A percentile compares a stretch with the other conserved stretches of the same genome.
phyloP scores from a whole-genome alignment of 306 rosid species.

The Psophocarpus tetragonolobus region DNA sequence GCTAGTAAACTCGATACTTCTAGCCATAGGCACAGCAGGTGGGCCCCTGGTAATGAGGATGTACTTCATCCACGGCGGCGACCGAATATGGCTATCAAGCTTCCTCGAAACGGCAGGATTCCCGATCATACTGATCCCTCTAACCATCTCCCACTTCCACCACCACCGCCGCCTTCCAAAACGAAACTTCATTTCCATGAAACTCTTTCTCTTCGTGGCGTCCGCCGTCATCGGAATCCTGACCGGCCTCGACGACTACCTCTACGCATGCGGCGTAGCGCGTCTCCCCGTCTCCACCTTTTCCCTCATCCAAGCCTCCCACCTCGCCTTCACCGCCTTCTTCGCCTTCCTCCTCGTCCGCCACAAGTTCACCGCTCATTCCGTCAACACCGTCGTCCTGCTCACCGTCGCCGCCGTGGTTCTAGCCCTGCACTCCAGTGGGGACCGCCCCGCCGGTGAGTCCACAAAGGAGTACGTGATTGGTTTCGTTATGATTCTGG shows the following conservation, averaged over 20 bases:
- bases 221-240: constrained; percentile 59
- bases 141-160: constrained; percentile 1
- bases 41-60: constrained; percentile 77
- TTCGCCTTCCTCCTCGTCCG: constrained; percentile 49
- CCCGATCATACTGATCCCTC: constrained; percentile 64
- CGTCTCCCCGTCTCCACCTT: constrained; percentile 73
- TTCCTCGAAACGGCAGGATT: constrained; percentile 69
- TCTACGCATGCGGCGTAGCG: constrained; percentile 69
- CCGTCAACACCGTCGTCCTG: constrained; percentile 60
- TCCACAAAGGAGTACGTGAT: constrained; percentile 47
- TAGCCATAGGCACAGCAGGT: constrained; percentile 58
- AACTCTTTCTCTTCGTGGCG: constrained; percentile 45
- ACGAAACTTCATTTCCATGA: constrained; percentile 40
- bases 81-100: constrained; percentile 76
- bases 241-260: constrained; percentile 77
- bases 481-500: constrained; percentile 72
- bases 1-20: constrained; percentile 45
- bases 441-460: constrained; percentile 74
- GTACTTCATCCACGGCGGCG: constrained; percentile 87
- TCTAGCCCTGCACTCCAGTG: constrained; percentile 56
- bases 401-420: constrained; percentile 66
- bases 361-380: constrained; percentile 67
- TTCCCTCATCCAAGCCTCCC: constrained; percentile 65
- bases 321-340: constrained; percentile 76
- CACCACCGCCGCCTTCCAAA: background rate